phyloP scores from a whole-genome alignment of 805 yeast species.

The Sugiyamaella qingdaonensis region DNA sequence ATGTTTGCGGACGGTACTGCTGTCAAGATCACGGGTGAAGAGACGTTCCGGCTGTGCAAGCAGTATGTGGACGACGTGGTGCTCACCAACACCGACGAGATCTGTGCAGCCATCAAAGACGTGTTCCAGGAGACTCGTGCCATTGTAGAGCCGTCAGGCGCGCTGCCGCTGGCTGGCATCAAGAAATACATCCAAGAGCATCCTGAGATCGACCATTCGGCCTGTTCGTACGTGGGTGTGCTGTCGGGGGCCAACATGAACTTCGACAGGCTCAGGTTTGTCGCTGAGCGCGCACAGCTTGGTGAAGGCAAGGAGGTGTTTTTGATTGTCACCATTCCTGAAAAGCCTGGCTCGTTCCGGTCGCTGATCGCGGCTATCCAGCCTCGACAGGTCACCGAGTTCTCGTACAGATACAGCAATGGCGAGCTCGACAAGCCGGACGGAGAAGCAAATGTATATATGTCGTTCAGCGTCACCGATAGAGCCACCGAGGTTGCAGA shows the following conservation, averaged over 20 bases:
- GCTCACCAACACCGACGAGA: conserved; percentile 83
- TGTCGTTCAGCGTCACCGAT: conserved; percentile 77
- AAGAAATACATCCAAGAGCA: conserved; percentile 63
- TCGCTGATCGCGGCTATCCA: conserved; percentile 70
- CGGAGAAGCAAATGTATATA: conserved; percentile 66
- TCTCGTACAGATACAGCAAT: conserved; percentile 71
- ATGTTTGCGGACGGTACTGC: conserved; percentile 98
- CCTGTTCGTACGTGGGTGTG: conserved; percentile 73
- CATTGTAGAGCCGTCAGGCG: conserved; percentile 96
- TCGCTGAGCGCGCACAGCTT: conserved; percentile 94
- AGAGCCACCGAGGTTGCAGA: conserved; percentile 66
- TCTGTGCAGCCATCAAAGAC: conserved; percentile 95
- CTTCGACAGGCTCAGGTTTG: conserved; percentile 92
- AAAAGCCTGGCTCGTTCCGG: conserved; percentile 83
- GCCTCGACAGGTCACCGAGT: conserved; percentile 92
- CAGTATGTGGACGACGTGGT: conserved; percentile 86
- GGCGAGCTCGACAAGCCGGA: conserved; percentile 32
- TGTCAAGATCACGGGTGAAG: conserved; percentile 83
- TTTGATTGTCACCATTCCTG: conserved; percentile 86
- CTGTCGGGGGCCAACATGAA: conserved; percentile 98
- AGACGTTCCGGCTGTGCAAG: conserved; percentile 76
- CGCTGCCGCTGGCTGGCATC: conserved; percentile 91
- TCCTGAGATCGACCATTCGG: conserved; percentile 66
- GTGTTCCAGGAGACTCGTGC: conserved; percentile 93
- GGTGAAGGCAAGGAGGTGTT: conserved; percentile 98